Conservation (phyloP, 2,329 filamentous ascomycete genomes). For the Thelonectria olida region DNA sequence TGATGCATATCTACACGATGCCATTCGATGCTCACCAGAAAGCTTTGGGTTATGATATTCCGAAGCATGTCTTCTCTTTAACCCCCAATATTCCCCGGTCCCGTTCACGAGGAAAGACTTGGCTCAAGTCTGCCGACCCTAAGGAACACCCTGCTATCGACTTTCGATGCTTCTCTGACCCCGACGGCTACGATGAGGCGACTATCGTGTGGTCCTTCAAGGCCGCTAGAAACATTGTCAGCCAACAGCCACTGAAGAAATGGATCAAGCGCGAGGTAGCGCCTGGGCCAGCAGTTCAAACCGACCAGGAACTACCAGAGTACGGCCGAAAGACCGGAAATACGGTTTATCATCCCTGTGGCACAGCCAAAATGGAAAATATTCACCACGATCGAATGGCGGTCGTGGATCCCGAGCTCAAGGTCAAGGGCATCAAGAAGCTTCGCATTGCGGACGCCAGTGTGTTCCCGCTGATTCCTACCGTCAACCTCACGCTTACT, state of each 20-base stretch:
- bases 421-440: conserved; percentile 74
- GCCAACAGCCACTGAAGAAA: conserved; percentile 77
- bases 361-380: conserved; percentile 91
- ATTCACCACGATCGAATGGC: conserved; percentile 71
- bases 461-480: conserved; percentile 85
- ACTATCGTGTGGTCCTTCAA: conserved; percentile 79
- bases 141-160: conserved; percentile 81
- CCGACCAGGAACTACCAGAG: conserved; percentile 79
- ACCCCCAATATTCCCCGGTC: conserved; percentile 87
- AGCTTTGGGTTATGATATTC: conserved; percentile 73
- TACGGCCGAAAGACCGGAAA: conserved; percentile 82
- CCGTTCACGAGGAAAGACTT: conserved; percentile 77
- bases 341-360: conserved; percentile 89
- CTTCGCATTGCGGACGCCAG: conserved; percentile 85
- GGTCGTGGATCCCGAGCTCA: conserved; percentile 78
- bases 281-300: conserved; percentile 75
- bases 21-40: conserved; percentile 86
- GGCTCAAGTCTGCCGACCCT: conserved; percentile 77
- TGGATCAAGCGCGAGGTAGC: conserved; percentile 85
- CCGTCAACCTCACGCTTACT: conserved; percentile 88
- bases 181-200: conserved; percentile 82
- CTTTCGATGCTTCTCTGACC: conserved; percentile 88
- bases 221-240: conserved; percentile 75
- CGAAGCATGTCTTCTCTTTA: conserved; percentile 83
- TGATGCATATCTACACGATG: conserved; percentile 97